Conservation (phyloP, 2,329 filamentous ascomycete species). For the Scleromitrula shiraiana region DNA sequence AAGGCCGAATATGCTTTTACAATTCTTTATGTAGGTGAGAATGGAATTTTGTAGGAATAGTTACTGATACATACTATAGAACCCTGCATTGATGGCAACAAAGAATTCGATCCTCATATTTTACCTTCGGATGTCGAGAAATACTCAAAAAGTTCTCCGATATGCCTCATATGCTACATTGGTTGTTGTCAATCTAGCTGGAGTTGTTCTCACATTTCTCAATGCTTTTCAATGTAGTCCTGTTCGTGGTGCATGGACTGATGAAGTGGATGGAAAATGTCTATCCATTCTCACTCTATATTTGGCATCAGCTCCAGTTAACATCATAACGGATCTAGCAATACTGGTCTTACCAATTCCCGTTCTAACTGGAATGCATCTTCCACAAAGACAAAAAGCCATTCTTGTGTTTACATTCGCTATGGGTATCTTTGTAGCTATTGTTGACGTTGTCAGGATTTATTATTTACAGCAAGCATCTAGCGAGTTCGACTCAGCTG, state of each 20-base stretch:
- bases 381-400: conserved; percentile 79
- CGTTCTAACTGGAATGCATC: conserved; percentile 75
- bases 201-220: conserved; percentile 71
- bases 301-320: conserved; percentile 74
- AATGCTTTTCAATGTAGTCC: conserved; percentile 84
- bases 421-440: conserved; percentile 77
- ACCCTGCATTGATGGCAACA: conserved; percentile 81
- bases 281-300: conserved; percentile 52
- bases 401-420: conserved; percentile 82
- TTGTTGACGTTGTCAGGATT: conserved; percentile 83
- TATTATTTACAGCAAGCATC: conserved; percentile 66
- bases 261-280: conserved; percentile 33
- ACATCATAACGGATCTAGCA: conserved; percentile 84
- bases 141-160: conserved; percentile 66
- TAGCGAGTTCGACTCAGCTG: conserved; percentile 9
- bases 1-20: conserved; percentile 57
- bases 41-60: neutral
- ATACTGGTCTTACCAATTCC: conserved; percentile 84
- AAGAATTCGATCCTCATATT: conserved; percentile 92
- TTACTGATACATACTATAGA: conserved; percentile 39
- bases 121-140: conserved; percentile 74
- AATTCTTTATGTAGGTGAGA: conserved; percentile 47
- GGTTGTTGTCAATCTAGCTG: conserved; percentile 69
- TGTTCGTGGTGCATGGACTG: conserved; percentile 56
- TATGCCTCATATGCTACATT: conserved; percentile 77